Conservation (phyloP, 352 stramenopile species). For the Blastocystis sp. region DNA sequence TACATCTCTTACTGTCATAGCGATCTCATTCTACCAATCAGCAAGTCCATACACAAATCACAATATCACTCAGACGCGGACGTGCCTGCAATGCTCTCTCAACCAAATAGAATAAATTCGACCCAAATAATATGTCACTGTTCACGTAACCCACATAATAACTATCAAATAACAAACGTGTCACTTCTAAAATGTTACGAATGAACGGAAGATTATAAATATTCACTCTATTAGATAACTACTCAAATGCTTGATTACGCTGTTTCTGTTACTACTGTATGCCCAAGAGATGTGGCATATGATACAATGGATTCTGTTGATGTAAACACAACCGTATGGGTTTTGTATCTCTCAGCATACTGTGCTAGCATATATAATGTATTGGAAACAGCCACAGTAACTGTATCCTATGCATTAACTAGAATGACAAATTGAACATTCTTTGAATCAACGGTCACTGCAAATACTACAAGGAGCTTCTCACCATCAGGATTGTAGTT, state of each 20-base stretch:
- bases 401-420: background rate
- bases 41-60: background rate
- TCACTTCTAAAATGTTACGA: slow-evolving; percentile 21
- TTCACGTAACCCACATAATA: slow-evolving; percentile 10
- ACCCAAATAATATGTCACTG: slow-evolving; percentile 35
- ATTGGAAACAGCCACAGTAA: background rate
- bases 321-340: background rate
- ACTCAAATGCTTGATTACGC: background rate
- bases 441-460: background rate
- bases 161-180: background rate
- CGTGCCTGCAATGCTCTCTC: background rate
- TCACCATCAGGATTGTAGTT: background rate
- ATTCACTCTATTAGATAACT: background rate
- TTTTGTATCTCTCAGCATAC: background rate
- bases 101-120: background rate
- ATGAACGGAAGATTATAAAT: slow-evolving; percentile 11
- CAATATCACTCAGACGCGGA: background rate
- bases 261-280: slow-evolving; percentile 32
- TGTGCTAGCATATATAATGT: slow-evolving; percentile 18
- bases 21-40: slow-evolving; percentile 11
- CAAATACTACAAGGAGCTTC: background rate
- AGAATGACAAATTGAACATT: background rate
- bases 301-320: background rate
- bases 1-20: background rate
- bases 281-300: background rate